Evolutionary conservation across 2,329 filamentous ascomycete species (phyloP).

Genomic region (Huntiella abstrusa): DNA sequence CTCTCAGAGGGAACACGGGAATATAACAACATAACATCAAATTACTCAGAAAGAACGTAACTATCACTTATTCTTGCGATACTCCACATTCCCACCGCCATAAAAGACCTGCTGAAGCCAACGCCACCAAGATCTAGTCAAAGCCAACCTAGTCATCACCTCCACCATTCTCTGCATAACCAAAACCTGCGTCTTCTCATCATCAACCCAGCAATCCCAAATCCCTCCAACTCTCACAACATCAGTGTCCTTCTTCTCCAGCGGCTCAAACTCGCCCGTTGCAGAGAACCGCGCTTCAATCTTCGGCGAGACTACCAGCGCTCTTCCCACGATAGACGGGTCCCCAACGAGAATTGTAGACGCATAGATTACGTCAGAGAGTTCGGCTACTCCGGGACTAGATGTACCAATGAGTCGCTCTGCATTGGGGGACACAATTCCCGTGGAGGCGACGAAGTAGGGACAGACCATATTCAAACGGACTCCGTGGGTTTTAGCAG

Average conservation of each 20-base stretch:
- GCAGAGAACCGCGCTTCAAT: constrained; percentile 15
- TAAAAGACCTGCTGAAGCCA: neutral
- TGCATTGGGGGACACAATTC: constrained; percentile 25
- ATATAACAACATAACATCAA: too few relatives aligned
- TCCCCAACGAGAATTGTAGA: constrained; percentile 43
- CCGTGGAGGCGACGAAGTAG: constrained; percentile 46
- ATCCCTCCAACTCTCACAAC: neutral
- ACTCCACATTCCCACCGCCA: neutral
- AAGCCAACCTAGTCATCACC: neutral
- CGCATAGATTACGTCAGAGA: constrained; percentile 32
- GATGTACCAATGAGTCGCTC: constrained; percentile 29
- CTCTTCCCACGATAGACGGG: constrained; percentile 34
- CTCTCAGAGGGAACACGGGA: too few relatives aligned
- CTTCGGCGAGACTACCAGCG: constrained; percentile 38
- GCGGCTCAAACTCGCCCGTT: neutral
- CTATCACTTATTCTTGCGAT: too few relatives aligned
- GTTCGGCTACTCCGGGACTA: constrained; percentile 24
- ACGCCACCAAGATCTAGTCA: neutral
- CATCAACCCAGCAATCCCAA: neutral
- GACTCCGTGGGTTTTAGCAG: constrained; percentile 27
- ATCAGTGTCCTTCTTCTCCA: neutral
- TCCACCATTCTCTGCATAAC: neutral
- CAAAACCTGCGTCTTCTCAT: neutral
- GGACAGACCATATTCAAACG: constrained; percentile 48
- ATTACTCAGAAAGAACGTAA: too few relatives aligned